A percentile compares a stretch with the other conserved stretches of the same genome.
These are phyloP conservation scores for Wickerhamomyces sydowiorum DNA, from an alignment of 805 yeast species.

Conservation along the genomic window DNA sequence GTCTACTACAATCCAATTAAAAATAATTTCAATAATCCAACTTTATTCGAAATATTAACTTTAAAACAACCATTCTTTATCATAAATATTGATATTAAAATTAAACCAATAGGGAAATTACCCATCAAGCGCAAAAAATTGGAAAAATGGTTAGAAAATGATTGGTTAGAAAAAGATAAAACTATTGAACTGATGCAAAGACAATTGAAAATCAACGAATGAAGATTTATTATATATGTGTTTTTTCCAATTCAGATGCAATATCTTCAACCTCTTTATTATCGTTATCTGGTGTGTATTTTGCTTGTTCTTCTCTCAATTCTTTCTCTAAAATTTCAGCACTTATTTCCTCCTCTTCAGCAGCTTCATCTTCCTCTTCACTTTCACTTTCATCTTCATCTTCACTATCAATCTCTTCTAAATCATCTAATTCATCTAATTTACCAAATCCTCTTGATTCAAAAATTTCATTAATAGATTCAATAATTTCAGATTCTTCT, in stretches of 20 bases:
- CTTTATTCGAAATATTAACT: conserved; percentile 31
- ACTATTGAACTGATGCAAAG: conserved; percentile 34
- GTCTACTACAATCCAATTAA: conserved; percentile 30
- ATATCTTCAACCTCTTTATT: conserved; percentile 49
- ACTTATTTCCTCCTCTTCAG: conserved; percentile 40
- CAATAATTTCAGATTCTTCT: conserved; percentile 75
- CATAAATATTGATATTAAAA: conserved; percentile 18
- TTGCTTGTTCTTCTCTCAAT: conserved; percentile 32
- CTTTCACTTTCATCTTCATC: conserved; percentile 44
- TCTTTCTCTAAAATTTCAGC: conserved; percentile 35
- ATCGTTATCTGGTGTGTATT: conserved; percentile 34
- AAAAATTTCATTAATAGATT: conserved; percentile 54
- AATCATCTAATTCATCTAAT: conserved; percentile 88
- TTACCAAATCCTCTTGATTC: conserved; percentile 74
- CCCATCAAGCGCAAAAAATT: conserved; percentile 48
- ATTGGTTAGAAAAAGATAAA: conserved; percentile 69
- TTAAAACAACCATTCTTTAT: conserved; percentile 24
- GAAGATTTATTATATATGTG: conserved; percentile 32
- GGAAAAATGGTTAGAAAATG: conserved; percentile 71
- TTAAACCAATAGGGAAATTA: conserved; percentile 36
- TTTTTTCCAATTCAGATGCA: conserved; percentile 52
- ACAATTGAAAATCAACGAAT: conserved; percentile 20
- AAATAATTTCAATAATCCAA: conserved; percentile 28
- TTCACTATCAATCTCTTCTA: conserved; percentile 73
- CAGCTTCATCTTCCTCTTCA: conserved; percentile 30